Conservation (phyloP, 345 rosid genomes). For the Arabis hirsuta region DNA sequence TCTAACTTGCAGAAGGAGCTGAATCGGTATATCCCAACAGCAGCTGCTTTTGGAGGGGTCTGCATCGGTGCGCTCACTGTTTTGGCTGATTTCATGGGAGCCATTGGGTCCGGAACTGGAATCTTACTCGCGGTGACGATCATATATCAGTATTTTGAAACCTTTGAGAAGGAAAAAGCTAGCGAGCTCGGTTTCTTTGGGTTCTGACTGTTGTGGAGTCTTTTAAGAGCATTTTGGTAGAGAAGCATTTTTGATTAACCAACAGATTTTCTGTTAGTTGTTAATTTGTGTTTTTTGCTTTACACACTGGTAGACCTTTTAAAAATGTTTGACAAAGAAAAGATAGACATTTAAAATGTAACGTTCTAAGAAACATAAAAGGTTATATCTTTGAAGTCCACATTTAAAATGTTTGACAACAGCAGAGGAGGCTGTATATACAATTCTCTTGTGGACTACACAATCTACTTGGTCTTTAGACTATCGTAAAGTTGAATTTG, state of each 20-base stretch:
- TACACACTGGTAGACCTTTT: no score
- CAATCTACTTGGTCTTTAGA: no score
- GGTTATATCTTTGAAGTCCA: no score
- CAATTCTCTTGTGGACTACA: no score
- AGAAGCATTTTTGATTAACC: no score
- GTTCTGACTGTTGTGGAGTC: constrained; percentile 40
- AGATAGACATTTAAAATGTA: no score
- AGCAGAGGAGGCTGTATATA: no score
- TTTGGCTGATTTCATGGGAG: constrained; percentile 80
- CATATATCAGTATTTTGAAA: constrained; percentile 71
- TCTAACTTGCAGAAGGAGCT: constrained; percentile 73
- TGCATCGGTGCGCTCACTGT: constrained; percentile 83
- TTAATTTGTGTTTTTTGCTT: no score
- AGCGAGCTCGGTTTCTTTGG: constrained; percentile 82
- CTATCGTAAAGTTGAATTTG: background rate
- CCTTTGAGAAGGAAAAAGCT: constrained; percentile 80
- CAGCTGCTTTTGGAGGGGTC: constrained; percentile 79
- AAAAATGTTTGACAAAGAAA: no score
- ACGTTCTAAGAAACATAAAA: no score
- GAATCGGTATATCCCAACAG: constrained; percentile 78
- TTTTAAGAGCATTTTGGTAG: constrained; percentile 24
- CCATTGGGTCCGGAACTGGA: constrained; percentile 82
- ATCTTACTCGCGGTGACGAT: constrained; percentile 75
- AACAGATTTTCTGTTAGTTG: no score
- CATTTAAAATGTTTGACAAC: no score